A percentile compares a stretch with the other conserved stretches of the same genome.
Conservation (phyloP, 1,139 yeast genomes). For the Sugiyamaella neomexicana region DNA sequence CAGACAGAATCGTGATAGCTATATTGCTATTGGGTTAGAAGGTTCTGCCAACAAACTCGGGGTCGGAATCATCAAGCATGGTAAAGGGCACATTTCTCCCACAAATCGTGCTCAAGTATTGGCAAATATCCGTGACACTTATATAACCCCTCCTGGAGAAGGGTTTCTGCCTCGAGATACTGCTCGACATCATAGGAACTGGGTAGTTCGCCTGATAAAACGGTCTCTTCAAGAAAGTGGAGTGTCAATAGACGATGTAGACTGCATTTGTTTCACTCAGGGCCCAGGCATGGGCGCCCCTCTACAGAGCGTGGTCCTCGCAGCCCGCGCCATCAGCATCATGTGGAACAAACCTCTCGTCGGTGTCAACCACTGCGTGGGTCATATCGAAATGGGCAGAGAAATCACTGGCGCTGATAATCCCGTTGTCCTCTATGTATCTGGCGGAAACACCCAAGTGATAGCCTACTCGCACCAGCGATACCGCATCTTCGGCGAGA, state of each 20-base stretch:
- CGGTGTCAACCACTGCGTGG: constrained; percentile 96
- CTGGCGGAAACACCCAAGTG: constrained; percentile 98
- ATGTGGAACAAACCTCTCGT: constrained; percentile 83
- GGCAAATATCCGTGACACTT: constrained; percentile 89
- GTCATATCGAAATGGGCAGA: constrained; percentile 98
- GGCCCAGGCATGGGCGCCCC: constrained; percentile 99
- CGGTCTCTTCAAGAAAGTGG: constrained; percentile 64
- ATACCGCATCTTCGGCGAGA: constrained; percentile 94
- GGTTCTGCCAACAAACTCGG: constrained; percentile 97
- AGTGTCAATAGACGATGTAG: constrained; percentile 58
- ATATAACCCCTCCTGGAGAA: constrained; percentile 95
- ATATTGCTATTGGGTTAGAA: constrained; percentile 81
- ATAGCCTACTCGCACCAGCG: constrained; percentile 93
- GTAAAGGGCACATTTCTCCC: constrained; percentile 43
- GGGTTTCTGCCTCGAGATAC: constrained; percentile 96
- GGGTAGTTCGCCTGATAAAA: constrained; percentile 84
- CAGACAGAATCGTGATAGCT: constrained; percentile 31
- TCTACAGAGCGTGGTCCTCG: constrained; percentile 84
- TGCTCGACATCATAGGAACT: constrained; percentile 92
- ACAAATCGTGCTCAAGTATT: constrained; percentile 70
- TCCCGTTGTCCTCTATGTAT: constrained; percentile 93
- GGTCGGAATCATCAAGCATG: constrained; percentile 84
- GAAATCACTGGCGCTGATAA: constrained; percentile 94
- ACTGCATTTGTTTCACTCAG: constrained; percentile 91
- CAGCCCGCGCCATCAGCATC: constrained; percentile 82